These are phyloP conservation scores for Tetracladium marchalianum DNA, from an alignment of 495 filamentous ascomycete species.

Conservation along the genomic window DNA sequence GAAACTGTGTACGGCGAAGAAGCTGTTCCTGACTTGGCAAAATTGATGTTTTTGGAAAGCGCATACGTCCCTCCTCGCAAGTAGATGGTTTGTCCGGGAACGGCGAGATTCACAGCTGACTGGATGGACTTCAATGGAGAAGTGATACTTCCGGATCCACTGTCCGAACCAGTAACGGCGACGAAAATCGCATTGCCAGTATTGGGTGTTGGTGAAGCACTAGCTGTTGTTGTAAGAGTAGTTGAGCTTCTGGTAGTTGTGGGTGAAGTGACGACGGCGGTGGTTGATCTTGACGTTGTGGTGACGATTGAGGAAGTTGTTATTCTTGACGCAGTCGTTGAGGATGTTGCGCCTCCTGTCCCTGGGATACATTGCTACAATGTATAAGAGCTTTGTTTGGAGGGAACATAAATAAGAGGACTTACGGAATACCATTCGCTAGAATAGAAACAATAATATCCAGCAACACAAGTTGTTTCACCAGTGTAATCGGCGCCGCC, in stretches of 20 bases:
- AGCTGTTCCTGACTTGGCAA: conserved; percentile 17
- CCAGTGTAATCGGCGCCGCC: conserved; percentile 18
- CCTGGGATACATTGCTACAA: too few species aligned
- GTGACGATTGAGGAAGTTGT: too few species aligned
- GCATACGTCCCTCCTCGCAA: conserved; percentile 22
- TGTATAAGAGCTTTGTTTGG: too few species aligned
- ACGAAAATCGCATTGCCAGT: conserved; percentile 14
- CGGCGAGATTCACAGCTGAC: conserved; percentile 17
- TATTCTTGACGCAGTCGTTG: too few species aligned
- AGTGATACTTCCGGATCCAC: conserved; percentile 15
- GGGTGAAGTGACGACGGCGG: too few species aligned
- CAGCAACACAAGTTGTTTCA: conserved; percentile 13
- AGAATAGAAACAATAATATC: conserved; percentile 8
- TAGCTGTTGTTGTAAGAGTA: too few species aligned
- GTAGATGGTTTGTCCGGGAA: conserved; percentile 20
- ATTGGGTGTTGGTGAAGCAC: too few species aligned
- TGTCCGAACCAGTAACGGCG: conserved; percentile 18
- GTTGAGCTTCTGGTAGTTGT: too few species aligned
- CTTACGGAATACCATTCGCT: conserved; percentile 19
- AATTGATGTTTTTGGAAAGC: conserved; percentile 19
- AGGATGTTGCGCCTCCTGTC: too few species aligned
- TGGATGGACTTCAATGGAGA: conserved; percentile 22
- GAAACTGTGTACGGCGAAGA: conserved; percentile 17
- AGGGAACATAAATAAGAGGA: neutral
- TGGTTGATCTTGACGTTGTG: too few species aligned